Base-by-base conservation (phyloP, 2,329 filamentous ascomycete genomes). In the Fusarium chuoi region DNA sequence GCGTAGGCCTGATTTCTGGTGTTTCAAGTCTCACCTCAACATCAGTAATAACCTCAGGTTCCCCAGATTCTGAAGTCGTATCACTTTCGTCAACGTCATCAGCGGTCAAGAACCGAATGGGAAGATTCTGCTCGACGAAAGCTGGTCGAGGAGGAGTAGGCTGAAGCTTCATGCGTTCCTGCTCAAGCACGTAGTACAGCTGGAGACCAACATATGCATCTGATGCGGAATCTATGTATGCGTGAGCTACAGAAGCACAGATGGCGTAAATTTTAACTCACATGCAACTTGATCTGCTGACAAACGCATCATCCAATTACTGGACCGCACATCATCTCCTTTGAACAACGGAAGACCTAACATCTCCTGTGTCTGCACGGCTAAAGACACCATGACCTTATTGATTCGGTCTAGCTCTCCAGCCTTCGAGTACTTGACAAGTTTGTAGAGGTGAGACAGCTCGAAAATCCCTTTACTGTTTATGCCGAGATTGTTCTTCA, bases 191-290 rank as follows among this genome's bases (percentile, higher is more conserved):
- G 68, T 94, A 86, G 78, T 90, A 97, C 4, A 98, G 84, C 63
- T 94, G 92, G 17, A 93, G 82, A 48, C 91, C 89, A 67, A 93
- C 94, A 79, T 98, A 98, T 0, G 94, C 92, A 80, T 97, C 94
- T 2, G 93, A 91, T 18, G 94, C 94, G 15, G 94, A 91, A 81
- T 95, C 91, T 93, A 36, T 4, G 26, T 17, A 35, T 11, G 15
- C 9, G 28, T 75, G 46, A 78, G 65, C 46, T 28, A 36, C 52
- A 17, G 6, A 15, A 17, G 26, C 26, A 30, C 39, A 24, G 51
- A n/a, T 14, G 20, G 20, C 17, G 15, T 8, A 13, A 15, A 38
- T 20, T 15, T 24, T 45, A 30, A 48, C 92, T 85, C 88, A 96
- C 87, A 95, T 57, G 88, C 81, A 24, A 94, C 88, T 79, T 98